phyloP scores from a whole-genome alignment of 2,329 filamentous ascomycete species.

The Graphilbum fragrans region DNA sequence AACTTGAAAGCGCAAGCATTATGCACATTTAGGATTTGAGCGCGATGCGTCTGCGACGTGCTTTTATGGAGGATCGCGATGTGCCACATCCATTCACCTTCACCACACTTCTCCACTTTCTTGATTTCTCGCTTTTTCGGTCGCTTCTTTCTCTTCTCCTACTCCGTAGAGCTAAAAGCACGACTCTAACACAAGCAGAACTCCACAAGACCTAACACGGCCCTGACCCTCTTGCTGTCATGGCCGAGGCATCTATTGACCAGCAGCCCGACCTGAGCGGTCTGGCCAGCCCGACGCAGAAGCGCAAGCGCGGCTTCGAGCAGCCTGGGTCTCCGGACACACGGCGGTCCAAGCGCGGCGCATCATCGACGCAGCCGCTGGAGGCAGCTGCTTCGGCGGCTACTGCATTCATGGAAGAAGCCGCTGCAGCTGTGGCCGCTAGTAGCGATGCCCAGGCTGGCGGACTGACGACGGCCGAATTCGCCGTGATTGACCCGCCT shows the following conservation, averaged over 20 bases:
- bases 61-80: too few species aligned
- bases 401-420: slow-evolving; percentile 41
- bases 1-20: too few species aligned
- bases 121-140: slow-evolving; percentile 4
- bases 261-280: slow-evolving; percentile 36
- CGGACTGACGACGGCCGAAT: slow-evolving; percentile 34
- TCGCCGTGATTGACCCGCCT: slow-evolving; percentile 34
- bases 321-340: slow-evolving; percentile 35
- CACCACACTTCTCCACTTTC: slow-evolving; percentile 5
- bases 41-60: too few species aligned
- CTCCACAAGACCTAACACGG: too few species aligned
- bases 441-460: slow-evolving; percentile 20
- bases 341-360: slow-evolving; percentile 37
- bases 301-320: slow-evolving; percentile 42
- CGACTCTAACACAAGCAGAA: too few species aligned
- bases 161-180: too few species aligned
- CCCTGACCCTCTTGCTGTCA: slow-evolving; percentile 12
- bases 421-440: slow-evolving; percentile 13
- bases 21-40: too few species aligned
- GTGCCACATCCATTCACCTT: too few species aligned
- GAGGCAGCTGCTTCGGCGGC: slow-evolving; percentile 24
- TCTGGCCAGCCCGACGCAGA: slow-evolving; percentile 31
- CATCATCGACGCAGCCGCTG: slow-evolving; percentile 21
- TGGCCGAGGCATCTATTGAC: slow-evolving; percentile 33
- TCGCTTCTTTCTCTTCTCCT: not conserved